phyloP scores from a whole-genome alignment of 2,329 filamentous ascomycete species.

The Cladosporium sp. region DNA sequence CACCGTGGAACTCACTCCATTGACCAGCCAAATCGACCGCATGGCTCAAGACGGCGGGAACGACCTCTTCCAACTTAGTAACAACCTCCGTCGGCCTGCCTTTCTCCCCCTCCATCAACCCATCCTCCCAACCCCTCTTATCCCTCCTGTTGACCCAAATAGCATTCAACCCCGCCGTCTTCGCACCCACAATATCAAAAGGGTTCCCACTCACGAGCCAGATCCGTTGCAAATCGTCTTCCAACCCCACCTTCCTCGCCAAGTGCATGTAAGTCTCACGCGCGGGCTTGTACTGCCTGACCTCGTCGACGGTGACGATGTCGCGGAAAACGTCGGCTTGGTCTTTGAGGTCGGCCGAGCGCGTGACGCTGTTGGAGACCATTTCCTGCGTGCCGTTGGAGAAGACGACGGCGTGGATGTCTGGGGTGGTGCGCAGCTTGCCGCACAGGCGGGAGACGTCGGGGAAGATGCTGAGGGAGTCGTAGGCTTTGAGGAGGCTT shows the following conservation, averaged over 20 bases:
- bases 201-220: constrained; percentile 71
- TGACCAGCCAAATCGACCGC: constrained; percentile 8
- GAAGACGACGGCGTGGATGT: constrained; percentile 59
- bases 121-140: constrained; percentile 60
- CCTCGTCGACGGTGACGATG: constrained; percentile 59
- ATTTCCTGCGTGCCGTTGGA: constrained; percentile 65
- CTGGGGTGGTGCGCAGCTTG: constrained; percentile 37
- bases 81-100: constrained; percentile 53
- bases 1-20: constrained; percentile 17
- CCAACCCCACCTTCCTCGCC: constrained; percentile 46
- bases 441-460: constrained; percentile 57
- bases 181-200: constrained; percentile 67
- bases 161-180: constrained; percentile 56
- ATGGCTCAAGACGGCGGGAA: constrained; percentile 27
- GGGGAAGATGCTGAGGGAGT: constrained; percentile 59
- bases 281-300: constrained; percentile 62
- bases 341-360: constrained; percentile 53
- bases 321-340: constrained; percentile 48
- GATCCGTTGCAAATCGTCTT: constrained; percentile 45
- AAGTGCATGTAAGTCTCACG: constrained; percentile 59
- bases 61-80: constrained; percentile 54
- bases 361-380: constrained; percentile 57
- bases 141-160: constrained; percentile 64
- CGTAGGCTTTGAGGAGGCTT: constrained; percentile 59
- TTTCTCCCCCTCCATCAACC: constrained; percentile 43